These are phyloP conservation scores for Mucor irregularis DNA, from an alignment of 371 early-diverging fungal species.

Conservation along the genomic window DNA sequence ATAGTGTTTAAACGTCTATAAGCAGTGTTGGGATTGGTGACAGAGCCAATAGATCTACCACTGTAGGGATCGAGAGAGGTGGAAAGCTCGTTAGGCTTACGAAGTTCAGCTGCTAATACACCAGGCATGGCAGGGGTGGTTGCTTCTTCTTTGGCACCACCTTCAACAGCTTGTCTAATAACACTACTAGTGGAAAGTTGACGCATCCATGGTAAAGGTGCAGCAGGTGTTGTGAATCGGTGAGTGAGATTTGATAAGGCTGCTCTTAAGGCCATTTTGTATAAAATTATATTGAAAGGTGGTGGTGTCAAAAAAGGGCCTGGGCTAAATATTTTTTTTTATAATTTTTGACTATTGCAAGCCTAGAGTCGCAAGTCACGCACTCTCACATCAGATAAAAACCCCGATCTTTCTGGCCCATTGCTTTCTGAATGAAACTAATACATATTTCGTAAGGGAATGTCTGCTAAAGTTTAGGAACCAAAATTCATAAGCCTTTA, in stretches of 20 bases:
- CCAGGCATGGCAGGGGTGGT: slow-evolving; percentile 24
- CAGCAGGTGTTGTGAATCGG: slow-evolving; percentile 11
- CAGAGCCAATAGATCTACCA: slow-evolving; percentile 50
- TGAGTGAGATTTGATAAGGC: slow-evolving; percentile 2
- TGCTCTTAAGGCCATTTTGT: slow-evolving; percentile 12
- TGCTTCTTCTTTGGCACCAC: neutral
- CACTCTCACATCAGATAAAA: neutral
- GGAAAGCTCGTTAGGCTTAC: slow-evolving; percentile 25
- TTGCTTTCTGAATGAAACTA: no score
- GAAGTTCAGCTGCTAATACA: slow-evolving; percentile 17
- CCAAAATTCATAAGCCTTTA: no score
- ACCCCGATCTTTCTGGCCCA: no score
- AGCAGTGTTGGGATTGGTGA: slow-evolving; percentile 38
- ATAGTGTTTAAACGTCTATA: slow-evolving; percentile 48
- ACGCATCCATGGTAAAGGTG: slow-evolving; percentile 25
- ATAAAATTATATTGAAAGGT: neutral
- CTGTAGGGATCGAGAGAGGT: slow-evolving; percentile 41
- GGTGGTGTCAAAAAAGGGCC: slow-evolving; percentile 1
- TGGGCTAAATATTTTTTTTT: neutral
- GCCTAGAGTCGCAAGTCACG: neutral
- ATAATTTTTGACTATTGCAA: neutral
- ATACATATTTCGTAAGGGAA: no score
- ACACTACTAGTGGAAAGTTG: slow-evolving; percentile 18
- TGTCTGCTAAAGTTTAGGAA: no score
- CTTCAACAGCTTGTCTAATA: slow-evolving; percentile 8